Evolutionary conservation across 1,139 yeast genomes (phyloP), one percentile per base, ranked within the genome.

Genomic region (Ogataea hybrid): DNA sequence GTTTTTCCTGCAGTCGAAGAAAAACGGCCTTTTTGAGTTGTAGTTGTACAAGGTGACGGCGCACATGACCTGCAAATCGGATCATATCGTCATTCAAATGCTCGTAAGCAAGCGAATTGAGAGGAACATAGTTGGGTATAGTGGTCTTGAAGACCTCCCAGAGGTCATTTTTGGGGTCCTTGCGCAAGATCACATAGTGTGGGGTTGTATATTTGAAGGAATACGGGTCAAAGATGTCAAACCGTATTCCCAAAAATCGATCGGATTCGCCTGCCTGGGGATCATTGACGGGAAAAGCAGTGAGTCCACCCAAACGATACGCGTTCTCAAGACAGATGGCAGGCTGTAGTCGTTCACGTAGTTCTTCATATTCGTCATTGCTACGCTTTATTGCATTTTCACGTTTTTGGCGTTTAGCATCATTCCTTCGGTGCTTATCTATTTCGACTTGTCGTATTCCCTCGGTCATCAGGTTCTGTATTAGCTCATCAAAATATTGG

Each of bases 251-350:
- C 1, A 72, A 28, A 30, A 63, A 63, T 39, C 37, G 51, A 42
- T 49, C 62, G 9, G 45, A 37, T 9, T 44, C 52, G 6, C 36
- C 38, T 1, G 48, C 35, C 7, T 28, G 25, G 15, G 73, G 73
- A 42, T 68, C 71, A 20, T 64, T 64, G 2, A 72, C 62, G 0
- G 77, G 77, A 45, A 74, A 73, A 3, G 65, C 63, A 1, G 76
- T 71, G 3, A 71, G 60, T 0, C 77, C 77, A 45, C 68, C 67
- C 52, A 71, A 49, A 46, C 77, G 55, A 37, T 63, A 68, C 7
- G 64, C 52, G 46, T 70, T 71, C 48, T 72, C 77, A 15, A 63
- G 16, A 16, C 57, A 50, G 8, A 70, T 60, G 22, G 59, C 53
- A 3, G 47, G 42, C 6, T 32, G 14, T 25, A 35, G 25, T 16